Conservation (phyloP, 805 yeast genomes). For the Ogataea polymorpha region DNA sequence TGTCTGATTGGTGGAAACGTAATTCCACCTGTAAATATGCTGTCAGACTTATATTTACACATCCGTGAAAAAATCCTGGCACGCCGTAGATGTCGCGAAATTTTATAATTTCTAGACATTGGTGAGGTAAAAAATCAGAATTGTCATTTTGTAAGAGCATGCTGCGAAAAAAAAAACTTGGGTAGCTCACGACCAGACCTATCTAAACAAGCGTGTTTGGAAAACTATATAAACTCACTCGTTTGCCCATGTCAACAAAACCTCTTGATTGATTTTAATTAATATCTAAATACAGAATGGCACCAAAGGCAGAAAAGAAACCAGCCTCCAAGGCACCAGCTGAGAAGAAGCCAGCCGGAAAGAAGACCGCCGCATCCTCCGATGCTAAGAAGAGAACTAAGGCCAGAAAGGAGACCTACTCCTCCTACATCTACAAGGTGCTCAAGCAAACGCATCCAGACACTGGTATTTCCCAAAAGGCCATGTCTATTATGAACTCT, state of each 20-base stretch:
- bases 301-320: slow-evolving; percentile 60
- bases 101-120: slow-evolving; percentile 11
- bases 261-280: slow-evolving; percentile 3
- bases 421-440: slow-evolving; percentile 97
- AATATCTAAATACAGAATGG: slow-evolving; percentile 43
- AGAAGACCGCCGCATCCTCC: slow-evolving; percentile 80
- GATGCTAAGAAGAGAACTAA: slow-evolving; percentile 89
- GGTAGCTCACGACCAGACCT: slow-evolving; percentile 11
- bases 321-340: slow-evolving; percentile 97
- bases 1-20: slow-evolving; percentile 2
- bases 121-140: slow-evolving; percentile 7
- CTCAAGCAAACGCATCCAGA: slow-evolving; percentile 99
- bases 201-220: slow-evolving; percentile 7
- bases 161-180: slow-evolving; percentile 11
- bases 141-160: slow-evolving; percentile 18
- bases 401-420: slow-evolving; percentile 97
- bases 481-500: slow-evolving; percentile 98
- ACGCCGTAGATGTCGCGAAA: slow-evolving; percentile 22
- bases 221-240: slow-evolving; percentile 16
- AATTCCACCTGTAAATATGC: background rate
- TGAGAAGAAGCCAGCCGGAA: slow-evolving; percentile 90
- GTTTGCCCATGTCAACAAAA: slow-evolving; percentile 14
- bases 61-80: slow-evolving; percentile 18
- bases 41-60: slow-evolving; percentile 19
- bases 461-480: slow-evolving; percentile 98